Conservation (phyloP, 75 land plant species). For the Sequoia sempervirens region DNA sequence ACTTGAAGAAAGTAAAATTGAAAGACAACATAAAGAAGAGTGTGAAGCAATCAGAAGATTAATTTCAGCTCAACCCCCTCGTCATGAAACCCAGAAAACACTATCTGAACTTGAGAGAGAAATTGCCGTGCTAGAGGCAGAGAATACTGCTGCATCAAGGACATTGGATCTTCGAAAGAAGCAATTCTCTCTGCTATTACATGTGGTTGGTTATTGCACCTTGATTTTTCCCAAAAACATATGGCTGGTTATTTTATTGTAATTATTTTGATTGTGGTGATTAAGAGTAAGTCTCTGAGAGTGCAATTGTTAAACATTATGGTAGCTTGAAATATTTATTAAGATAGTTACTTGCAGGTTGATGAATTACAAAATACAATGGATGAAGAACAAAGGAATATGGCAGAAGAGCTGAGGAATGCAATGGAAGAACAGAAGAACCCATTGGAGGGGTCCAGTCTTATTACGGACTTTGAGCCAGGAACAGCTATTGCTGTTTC, state of each 20-base stretch:
- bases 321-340: neutral
- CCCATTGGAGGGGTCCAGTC: constrained; percentile 33
- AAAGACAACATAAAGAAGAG: constrained; percentile 98
- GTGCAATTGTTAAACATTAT: neutral
- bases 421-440: constrained; percentile 40
- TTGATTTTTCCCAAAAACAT: neutral
- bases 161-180: constrained; percentile 89
- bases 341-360: constrained; percentile 44
- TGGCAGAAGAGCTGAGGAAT: constrained; percentile 52
- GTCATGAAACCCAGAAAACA: constrained; percentile 72
- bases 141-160: constrained; percentile 72
- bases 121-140: constrained; percentile 73
- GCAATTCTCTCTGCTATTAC: constrained; percentile 89
- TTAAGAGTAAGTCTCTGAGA: neutral
- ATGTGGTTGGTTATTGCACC: constrained; percentile 68
- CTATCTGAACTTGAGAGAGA: constrained; percentile 81
- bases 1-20: constrained; percentile 90
- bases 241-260: neutral
- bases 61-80: constrained; percentile 79
- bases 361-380: constrained; percentile 93
- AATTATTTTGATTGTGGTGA: neutral
- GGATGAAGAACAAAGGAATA: constrained; percentile 85
- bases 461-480: neutral
- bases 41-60: constrained; percentile 90
- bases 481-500: neutral